phyloP scores from a whole-genome alignment of 371 early-diverging fungal species.

The Blyttiomyces sp. region DNA sequence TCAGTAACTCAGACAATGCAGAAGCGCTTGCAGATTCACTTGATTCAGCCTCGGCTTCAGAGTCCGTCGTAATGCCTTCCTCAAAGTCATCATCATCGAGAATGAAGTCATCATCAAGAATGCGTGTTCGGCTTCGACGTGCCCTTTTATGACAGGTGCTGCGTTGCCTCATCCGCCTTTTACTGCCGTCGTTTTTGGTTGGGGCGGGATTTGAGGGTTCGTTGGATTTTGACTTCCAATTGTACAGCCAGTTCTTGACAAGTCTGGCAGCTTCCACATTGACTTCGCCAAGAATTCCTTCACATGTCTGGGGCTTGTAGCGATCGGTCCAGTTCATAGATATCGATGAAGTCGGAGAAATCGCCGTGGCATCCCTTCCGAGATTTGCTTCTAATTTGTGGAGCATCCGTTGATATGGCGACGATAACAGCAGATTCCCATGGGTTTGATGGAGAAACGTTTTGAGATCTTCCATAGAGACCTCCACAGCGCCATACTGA shows the following conservation, averaged over 20 bases:
- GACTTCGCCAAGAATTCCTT: background rate
- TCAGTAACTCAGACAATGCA: no score
- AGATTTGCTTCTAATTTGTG: background rate
- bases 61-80: background rate
- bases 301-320: background rate
- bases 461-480: no score
- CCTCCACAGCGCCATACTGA: no score
- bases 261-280: background rate
- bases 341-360: background rate
- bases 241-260: constrained; percentile 5
- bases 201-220: background rate
- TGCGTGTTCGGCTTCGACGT: constrained; percentile 2
- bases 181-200: background rate
- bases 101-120: background rate
- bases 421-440: background rate
- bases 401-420: background rate
- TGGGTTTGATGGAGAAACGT: background rate
- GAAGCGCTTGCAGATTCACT: background rate
- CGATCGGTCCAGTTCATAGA: background rate
- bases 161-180: background rate
- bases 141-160: background rate
- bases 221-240: background rate
- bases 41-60: background rate
- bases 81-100: constrained; percentile 15
- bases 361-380: background rate